These are phyloP conservation scores for Pythium volutum DNA, from an alignment of 352 stramenopile species.

Conservation along the genomic window DNA sequence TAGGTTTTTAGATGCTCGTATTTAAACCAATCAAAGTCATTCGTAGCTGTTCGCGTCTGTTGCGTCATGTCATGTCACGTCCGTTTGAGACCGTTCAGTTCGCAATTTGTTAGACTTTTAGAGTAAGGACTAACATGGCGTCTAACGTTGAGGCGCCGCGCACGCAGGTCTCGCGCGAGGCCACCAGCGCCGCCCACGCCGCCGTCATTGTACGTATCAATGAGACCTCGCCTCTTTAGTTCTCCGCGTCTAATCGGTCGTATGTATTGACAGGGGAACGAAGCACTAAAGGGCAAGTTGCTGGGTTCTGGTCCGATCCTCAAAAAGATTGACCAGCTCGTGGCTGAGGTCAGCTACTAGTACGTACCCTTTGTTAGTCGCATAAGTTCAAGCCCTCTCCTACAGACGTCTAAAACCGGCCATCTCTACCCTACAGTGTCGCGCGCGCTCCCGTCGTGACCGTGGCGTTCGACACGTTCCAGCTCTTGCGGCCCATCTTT, in stretches of 20 bases:
- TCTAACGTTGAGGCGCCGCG: not conserved
- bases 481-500: conserved; percentile 32
- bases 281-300: conserved; percentile 44
- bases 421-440: conserved; percentile 17
- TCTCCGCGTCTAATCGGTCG: not conserved
- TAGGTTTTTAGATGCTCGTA: not conserved
- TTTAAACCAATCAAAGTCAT: not conserved
- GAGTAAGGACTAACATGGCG: not conserved
- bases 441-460: conserved; percentile 33
- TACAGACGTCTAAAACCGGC: not conserved
- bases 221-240: not conserved
- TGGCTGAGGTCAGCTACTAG: conserved; percentile 35
- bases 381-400: not conserved
- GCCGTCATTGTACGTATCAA: conserved; percentile 20
- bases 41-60: not conserved
- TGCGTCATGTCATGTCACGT: not conserved
- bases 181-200: conserved; percentile 17
- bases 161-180: conserved; percentile 18
- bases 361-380: conserved; percentile 5
- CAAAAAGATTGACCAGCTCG: conserved; percentile 47
- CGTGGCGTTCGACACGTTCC: conserved; percentile 47
- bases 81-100: not conserved
- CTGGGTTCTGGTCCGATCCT: conserved; percentile 49
- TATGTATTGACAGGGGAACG: conserved; percentile 28
- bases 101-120: not conserved